Evolutionary conservation across 805 yeast species (phyloP).

Genomic region (Starmerella vaccinii): DNA sequence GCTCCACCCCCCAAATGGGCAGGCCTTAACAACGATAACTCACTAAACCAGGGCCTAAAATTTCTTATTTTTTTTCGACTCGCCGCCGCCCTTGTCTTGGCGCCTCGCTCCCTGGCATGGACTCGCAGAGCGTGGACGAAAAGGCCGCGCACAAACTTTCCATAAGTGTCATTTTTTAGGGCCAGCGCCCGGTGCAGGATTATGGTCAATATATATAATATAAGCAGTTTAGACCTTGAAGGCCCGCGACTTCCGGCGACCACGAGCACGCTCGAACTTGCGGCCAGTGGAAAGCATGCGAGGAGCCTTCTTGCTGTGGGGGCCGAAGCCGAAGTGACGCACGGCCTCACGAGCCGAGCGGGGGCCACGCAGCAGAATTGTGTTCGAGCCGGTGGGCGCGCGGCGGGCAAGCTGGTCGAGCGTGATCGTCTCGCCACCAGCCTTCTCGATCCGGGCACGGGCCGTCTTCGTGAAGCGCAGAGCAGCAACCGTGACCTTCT

Average conservation of each 20-base stretch:
- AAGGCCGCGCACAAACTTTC: neutral
- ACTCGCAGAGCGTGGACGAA: too few species aligned
- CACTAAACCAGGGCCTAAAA: too few species aligned
- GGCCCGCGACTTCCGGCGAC: constrained; percentile 98
- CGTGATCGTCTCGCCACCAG: constrained; percentile 99
- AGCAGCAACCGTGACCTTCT: constrained; percentile 93
- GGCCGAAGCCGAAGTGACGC: constrained; percentile 99
- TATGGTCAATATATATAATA: constrained; percentile 16
- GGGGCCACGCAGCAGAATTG: constrained; percentile 96
- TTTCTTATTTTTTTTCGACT: too few species aligned
- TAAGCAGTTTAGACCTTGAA: constrained; percentile 82
- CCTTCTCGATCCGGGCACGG: constrained; percentile 90
- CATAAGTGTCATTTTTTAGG: constrained; percentile 2
- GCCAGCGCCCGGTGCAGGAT: constrained; percentile 5
- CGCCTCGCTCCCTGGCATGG: too few species aligned
- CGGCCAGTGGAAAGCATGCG: constrained; percentile 95
- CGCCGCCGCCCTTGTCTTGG: neutral
- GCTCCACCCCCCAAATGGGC: too few species aligned
- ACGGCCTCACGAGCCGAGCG: constrained; percentile 98
- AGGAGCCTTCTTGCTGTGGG: constrained; percentile 99
- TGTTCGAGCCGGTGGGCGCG: constrained; percentile 99
- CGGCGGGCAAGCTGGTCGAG: constrained; percentile 97
- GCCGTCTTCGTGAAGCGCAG: constrained; percentile 99
- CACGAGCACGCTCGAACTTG: constrained; percentile 99
- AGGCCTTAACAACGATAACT: too few species aligned